Conservation (phyloP, 2,329 filamentous ascomycete species). For the Diplodia corticola region DNA sequence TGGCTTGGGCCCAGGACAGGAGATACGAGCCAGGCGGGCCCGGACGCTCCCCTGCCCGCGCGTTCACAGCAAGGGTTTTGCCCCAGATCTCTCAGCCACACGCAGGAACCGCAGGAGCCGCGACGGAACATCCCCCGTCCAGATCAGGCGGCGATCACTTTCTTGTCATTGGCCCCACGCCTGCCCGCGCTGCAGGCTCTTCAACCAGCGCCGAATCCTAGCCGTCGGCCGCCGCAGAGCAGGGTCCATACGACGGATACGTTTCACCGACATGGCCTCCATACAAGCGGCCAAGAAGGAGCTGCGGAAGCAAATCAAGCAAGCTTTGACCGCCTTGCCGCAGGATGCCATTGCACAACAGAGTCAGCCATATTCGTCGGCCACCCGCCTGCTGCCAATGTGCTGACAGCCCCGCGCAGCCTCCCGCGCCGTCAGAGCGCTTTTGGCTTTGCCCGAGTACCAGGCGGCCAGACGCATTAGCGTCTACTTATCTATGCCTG, state of each 20-base stretch:
- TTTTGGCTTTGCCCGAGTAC: constrained; percentile 73
- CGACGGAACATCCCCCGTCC: background rate
- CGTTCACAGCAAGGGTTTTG: constrained; percentile 1
- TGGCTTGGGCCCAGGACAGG: background rate
- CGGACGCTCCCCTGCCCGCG: constrained; percentile 4
- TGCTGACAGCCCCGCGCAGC: constrained; percentile 51
- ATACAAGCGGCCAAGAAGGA: constrained; percentile 73
- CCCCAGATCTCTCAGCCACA: constrained; percentile 17
- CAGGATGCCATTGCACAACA: constrained; percentile 65
- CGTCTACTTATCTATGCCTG: constrained; percentile 91
- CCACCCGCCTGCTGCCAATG: background rate
- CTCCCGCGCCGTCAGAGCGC: constrained; percentile 60
- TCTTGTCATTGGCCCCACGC: background rate
- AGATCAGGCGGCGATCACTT: background rate
- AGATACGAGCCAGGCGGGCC: background rate
- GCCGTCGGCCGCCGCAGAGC: background rate
- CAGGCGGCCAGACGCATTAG: constrained; percentile 72
- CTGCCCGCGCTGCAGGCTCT: background rate
- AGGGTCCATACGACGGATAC: background rate
- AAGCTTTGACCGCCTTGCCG: constrained; percentile 61
- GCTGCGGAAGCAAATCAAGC: constrained; percentile 69
- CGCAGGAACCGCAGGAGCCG: constrained; percentile 14
- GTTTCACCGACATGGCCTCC: constrained; percentile 3
- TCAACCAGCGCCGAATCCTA: background rate
- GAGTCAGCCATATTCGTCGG: constrained; percentile 57